Percentiles rank a stretch among this genome's conserved stretches.
phyloP scores from a whole-genome alignment of 495 filamentous ascomycete species.

The Penicilliopsis zonata region DNA sequence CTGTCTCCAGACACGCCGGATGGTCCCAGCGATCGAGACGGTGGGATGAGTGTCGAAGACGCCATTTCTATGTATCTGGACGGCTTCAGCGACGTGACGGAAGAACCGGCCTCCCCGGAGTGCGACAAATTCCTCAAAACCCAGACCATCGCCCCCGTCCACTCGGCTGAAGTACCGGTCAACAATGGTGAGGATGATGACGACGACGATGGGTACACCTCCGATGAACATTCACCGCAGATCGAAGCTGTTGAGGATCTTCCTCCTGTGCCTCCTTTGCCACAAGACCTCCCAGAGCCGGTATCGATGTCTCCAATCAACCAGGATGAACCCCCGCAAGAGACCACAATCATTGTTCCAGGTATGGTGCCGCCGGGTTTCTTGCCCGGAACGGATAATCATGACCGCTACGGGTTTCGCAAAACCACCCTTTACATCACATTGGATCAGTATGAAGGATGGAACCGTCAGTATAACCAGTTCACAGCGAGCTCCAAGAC shows the following conservation, averaged over 20 bases:
- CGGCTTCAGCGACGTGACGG: slow-evolving; percentile 55
- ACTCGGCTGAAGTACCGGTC: no score
- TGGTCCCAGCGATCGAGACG: slow-evolving; percentile 46
- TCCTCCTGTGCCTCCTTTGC: slow-evolving; percentile 15
- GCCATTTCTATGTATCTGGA: slow-evolving; percentile 87
- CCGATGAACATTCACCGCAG: slow-evolving; percentile 9
- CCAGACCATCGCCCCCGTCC: background rate
- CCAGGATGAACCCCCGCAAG: slow-evolving; percentile 2
- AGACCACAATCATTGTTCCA: slow-evolving; percentile 29
- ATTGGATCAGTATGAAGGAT: slow-evolving; percentile 65
- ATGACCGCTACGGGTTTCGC: slow-evolving; percentile 86
- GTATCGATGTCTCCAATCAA: slow-evolving; percentile 16
- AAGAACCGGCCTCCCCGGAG: slow-evolving; percentile 27
- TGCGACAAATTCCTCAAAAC: slow-evolving; percentile 9
- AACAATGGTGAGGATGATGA: background rate
- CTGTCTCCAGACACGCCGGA: slow-evolving; percentile 46
- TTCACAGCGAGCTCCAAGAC: slow-evolving; percentile 55
- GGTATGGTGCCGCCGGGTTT: slow-evolving; percentile 29
- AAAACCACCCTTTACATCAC: slow-evolving; percentile 76
- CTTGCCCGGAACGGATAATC: slow-evolving; percentile 20
- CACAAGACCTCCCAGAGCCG: slow-evolving; percentile 7
- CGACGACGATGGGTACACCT: slow-evolving; percentile 12
- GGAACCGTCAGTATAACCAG: slow-evolving; percentile 59
- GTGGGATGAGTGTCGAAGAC: slow-evolving; percentile 78
- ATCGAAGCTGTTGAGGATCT: slow-evolving; percentile 12